Percentiles rank a stretch among this genome's conserved stretches.
These are phyloP conservation scores for Botrytis elliptica DNA, from an alignment of 2,329 filamentous ascomycete genomes.

Conservation along the genomic window DNA sequence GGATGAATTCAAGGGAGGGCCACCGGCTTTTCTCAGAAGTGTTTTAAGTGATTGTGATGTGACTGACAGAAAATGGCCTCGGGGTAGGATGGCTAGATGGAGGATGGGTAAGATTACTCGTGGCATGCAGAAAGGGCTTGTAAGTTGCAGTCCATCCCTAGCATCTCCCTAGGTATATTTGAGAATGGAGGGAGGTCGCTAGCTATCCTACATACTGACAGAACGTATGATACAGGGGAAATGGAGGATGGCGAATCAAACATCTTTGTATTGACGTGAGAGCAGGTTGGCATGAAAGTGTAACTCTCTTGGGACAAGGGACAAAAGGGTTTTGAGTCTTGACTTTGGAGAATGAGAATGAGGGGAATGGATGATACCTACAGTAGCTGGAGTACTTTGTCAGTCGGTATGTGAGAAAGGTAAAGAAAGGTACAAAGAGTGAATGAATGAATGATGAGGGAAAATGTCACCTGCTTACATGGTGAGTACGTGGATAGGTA, in stretches of 20 bases:
- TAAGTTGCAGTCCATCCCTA: background rate
- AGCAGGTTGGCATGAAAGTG: background rate
- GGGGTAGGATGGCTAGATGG: background rate
- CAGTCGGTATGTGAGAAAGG: background rate
- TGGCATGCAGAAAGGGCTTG: constrained; percentile 8
- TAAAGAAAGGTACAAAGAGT: background rate
- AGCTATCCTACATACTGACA: background rate
- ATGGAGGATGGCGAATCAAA: background rate
- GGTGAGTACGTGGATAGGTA: background rate
- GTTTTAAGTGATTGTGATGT: background rate
- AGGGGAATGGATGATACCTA: background rate
- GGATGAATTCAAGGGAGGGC: background rate
- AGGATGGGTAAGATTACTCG: constrained; percentile 4
- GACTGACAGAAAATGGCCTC: background rate
- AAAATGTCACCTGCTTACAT: background rate
- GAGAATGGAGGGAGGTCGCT: background rate
- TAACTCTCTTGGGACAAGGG: background rate
- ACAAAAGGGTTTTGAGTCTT: background rate
- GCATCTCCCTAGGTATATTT: background rate
- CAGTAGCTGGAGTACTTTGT: background rate
- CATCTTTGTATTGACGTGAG: background rate
- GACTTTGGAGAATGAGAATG: background rate
- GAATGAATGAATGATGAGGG: background rate
- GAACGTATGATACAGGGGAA: background rate
- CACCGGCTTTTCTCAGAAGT: background rate